Conservation (phyloP, 805 yeast species). For the Candida ortonii region DNA sequence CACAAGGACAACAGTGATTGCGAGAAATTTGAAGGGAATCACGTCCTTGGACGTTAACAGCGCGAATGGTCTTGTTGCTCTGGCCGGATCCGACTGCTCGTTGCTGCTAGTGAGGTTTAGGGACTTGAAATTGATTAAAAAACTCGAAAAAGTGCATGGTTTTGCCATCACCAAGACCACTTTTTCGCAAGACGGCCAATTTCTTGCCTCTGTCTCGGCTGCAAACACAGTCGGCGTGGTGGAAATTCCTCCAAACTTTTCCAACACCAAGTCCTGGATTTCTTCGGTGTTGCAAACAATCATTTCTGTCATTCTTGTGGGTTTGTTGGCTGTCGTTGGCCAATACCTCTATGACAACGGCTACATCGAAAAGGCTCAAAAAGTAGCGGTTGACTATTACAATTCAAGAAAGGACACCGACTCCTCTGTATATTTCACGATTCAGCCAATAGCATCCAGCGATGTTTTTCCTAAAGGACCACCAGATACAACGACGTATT, state of each 20-base stretch:
- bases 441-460: constrained; percentile 29
- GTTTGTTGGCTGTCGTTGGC: constrained; percentile 21
- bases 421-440: constrained; percentile 34
- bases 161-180: constrained; percentile 75
- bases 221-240: constrained; percentile 69
- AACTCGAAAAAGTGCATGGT: constrained; percentile 61
- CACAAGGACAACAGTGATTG: constrained; percentile 40
- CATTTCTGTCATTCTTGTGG: constrained; percentile 25
- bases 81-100: constrained; percentile 67
- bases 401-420: constrained; percentile 29
- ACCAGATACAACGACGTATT: constrained; percentile 19
- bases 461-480: constrained; percentile 20
- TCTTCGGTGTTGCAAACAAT: constrained; percentile 27
- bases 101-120: constrained; percentile 52
- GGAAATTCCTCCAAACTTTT: constrained; percentile 51
- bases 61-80: constrained; percentile 42
- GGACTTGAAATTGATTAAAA: constrained; percentile 49
- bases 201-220: constrained; percentile 71
- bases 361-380: constrained; percentile 22
- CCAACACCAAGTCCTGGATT: constrained; percentile 37
- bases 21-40: constrained; percentile 52
- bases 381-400: constrained; percentile 21
- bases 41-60: constrained; percentile 48
- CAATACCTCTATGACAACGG: constrained; percentile 32
- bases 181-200: constrained; percentile 65